Percentiles rank a stretch among this genome's conserved stretches.
Conservation (phyloP, 1,284 basidiomycete genomes). For the Irpex sp. region DNA sequence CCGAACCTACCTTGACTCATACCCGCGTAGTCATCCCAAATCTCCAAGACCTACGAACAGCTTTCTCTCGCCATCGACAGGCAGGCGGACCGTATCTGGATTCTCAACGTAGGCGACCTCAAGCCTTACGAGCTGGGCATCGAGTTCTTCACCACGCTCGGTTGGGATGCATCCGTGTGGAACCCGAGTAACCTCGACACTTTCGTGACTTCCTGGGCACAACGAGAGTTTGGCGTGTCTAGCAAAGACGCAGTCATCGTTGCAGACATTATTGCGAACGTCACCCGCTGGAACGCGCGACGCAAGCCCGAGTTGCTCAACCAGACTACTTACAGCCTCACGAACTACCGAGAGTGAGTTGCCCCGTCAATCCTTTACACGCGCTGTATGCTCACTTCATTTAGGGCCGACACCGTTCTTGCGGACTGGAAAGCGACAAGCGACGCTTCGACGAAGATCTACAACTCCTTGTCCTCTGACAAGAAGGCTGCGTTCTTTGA, state of each 20-base stretch:
- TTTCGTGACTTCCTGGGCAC: slow-evolving; percentile 55
- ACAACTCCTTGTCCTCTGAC: slow-evolving; percentile 40
- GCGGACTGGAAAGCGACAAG: slow-evolving; percentile 44
- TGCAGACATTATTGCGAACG: slow-evolving; percentile 47
- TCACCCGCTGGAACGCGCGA: slow-evolving; percentile 56
- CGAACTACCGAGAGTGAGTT: slow-evolving; percentile 63
- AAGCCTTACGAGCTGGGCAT: slow-evolving; percentile 69
- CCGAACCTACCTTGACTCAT: not conserved
- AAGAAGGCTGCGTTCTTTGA: slow-evolving; percentile 62
- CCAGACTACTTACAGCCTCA: slow-evolving; percentile 54
- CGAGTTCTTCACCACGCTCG: slow-evolving; percentile 64
- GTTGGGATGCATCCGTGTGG: slow-evolving; percentile 54
- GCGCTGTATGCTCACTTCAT: not conserved
- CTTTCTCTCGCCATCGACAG: slow-evolving; percentile 55
- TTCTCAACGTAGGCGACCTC: slow-evolving; percentile 64
- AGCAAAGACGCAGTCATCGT: slow-evolving; percentile 35
- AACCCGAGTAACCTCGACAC: slow-evolving; percentile 44
- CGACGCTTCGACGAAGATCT: slow-evolving; percentile 48
- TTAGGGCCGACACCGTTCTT: slow-evolving; percentile 51
- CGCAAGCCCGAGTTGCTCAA: slow-evolving; percentile 67
- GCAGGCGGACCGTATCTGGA: slow-evolving; percentile 51
- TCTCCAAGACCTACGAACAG: slow-evolving; percentile 50
- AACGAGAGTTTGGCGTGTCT: slow-evolving; percentile 56
- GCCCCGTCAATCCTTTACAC: slow-evolving; percentile 1
- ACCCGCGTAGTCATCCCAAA: slow-evolving; percentile 12